phyloP scores from a whole-genome alignment of 2,329 filamentous ascomycete species.

The Dothistroma septosporum region DNA sequence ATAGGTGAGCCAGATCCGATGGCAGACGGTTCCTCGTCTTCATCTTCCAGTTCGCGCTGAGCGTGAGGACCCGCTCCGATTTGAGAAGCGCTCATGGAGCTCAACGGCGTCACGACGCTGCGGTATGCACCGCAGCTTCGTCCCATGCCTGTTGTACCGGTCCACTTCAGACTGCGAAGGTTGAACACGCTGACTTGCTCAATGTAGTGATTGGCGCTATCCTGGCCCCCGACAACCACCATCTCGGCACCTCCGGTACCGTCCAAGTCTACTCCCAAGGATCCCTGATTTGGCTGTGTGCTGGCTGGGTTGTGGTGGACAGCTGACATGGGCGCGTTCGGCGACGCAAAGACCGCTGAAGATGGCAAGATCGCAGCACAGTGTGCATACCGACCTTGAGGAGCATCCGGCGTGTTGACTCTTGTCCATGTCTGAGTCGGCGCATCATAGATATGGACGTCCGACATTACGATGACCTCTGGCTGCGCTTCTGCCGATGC shows the following conservation, averaged over 20 bases:
- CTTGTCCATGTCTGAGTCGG: slow-evolving; percentile 78
- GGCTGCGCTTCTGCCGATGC: slow-evolving; percentile 62
- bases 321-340: slow-evolving; percentile 76
- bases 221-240: slow-evolving; percentile 94
- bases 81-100: slow-evolving; percentile 59
- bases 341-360: slow-evolving; percentile 78
- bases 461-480: slow-evolving; percentile 87
- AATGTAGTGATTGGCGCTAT: slow-evolving; percentile 97
- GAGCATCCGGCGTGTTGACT: slow-evolving; percentile 67
- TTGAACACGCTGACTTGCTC: slow-evolving; percentile 99
- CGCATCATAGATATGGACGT: slow-evolving; percentile 93
- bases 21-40: slow-evolving; percentile 33
- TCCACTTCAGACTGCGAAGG: slow-evolving; percentile 90
- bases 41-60: slow-evolving; percentile 40
- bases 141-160: slow-evolving; percentile 77
- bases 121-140: slow-evolving; percentile 95
- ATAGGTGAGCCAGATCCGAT: slow-evolving; percentile 58
- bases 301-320: slow-evolving; percentile 84
- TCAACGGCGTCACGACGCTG: slow-evolving; percentile 84
- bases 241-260: slow-evolving; percentile 91
- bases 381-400: slow-evolving; percentile 92
- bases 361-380: slow-evolving; percentile 91
- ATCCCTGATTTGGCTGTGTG: slow-evolving; percentile 78
- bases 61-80: slow-evolving; percentile 57
- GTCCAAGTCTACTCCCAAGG: slow-evolving; percentile 83